Percentiles rank a stretch among this genome's conserved stretches.
These are phyloP conservation scores for Elaeagnus macrophylla DNA, from an alignment of 306 rosid species.

Conservation along the genomic window DNA sequence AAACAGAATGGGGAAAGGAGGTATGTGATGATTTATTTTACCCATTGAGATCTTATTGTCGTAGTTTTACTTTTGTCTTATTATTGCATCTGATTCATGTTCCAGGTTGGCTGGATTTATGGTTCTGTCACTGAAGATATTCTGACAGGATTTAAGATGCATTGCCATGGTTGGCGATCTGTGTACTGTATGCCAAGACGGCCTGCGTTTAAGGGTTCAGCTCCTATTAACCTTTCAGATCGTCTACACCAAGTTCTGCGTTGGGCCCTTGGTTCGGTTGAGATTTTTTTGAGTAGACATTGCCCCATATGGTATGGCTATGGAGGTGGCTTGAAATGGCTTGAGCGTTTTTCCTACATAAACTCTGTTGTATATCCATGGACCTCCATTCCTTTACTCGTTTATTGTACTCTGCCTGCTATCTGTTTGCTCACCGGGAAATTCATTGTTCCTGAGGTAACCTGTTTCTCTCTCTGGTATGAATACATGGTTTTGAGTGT, in stretches of 20 bases:
- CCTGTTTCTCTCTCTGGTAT: background rate
- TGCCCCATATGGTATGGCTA: constrained; percentile 96
- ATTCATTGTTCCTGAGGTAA: constrained; percentile 95
- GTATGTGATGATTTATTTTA: constrained; percentile 25
- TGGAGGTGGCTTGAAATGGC: constrained; percentile 72
- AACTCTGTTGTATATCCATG: constrained; percentile 87
- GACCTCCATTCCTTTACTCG: constrained; percentile 85
- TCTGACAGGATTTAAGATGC: constrained; percentile 98
- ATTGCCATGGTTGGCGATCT: constrained; percentile 98
- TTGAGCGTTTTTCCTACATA: constrained; percentile 84
- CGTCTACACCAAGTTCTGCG: constrained; percentile 94
- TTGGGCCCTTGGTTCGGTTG: constrained; percentile 98
- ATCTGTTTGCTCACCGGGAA: constrained; percentile 88
- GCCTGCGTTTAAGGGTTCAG: constrained; percentile 95
- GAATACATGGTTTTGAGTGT: no score
- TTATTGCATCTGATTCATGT: constrained; percentile 15
- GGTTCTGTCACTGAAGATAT: constrained; percentile 98
- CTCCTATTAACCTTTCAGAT: constrained; percentile 93
- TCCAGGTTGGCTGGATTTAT: constrained; percentile 95
- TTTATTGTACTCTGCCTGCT: constrained; percentile 88
- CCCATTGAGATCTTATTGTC: background rate
- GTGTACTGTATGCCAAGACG: constrained; percentile 87
- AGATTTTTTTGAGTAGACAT: constrained; percentile 86
- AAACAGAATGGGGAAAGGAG: constrained; percentile 98
- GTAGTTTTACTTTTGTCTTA: constrained; percentile 6